Percentiles rank a stretch among this genome's conserved stretches.
These are phyloP conservation scores for Penicillium samsonianum DNA, from an alignment of 495 filamentous ascomycete species.

Conservation along the genomic window DNA sequence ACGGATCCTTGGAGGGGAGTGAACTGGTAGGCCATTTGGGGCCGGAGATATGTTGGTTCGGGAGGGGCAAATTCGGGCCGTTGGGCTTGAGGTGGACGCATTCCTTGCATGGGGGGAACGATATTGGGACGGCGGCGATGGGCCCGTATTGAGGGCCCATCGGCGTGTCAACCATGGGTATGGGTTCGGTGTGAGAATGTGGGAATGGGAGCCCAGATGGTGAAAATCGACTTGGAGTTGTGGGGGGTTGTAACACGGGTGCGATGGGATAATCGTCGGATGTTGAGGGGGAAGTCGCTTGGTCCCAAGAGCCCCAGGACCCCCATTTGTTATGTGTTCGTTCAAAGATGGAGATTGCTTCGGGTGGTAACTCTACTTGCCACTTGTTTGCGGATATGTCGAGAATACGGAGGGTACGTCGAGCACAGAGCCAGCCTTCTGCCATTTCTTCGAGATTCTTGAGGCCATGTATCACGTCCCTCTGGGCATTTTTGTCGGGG, in stretches of 20 bases:
- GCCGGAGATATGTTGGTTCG: constrained; percentile 42
- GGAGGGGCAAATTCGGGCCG: constrained; percentile 29
- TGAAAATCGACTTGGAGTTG: constrained; percentile 22
- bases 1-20: constrained; percentile 18
- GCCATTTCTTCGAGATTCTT: constrained; percentile 94
- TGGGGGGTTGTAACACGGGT: constrained; percentile 17
- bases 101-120: constrained; percentile 28
- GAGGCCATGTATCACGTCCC: constrained; percentile 89
- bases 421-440: constrained; percentile 89
- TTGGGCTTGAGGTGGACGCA: constrained; percentile 25
- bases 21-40: constrained; percentile 28
- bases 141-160: constrained; percentile 23
- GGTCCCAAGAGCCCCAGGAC: constrained; percentile 48
- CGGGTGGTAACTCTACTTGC: constrained; percentile 82
- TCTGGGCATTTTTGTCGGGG: constrained; percentile 80
- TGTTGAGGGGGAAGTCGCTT: constrained; percentile 38
- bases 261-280: constrained; percentile 33
- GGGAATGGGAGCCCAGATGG: constrained; percentile 18
- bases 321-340: constrained; percentile 62
- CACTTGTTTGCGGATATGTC: constrained; percentile 84
- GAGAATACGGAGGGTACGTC: constrained; percentile 81
- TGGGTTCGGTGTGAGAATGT: constrained; percentile 17
- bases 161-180: constrained; percentile 10
- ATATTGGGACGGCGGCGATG: constrained; percentile 16
- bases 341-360: constrained; percentile 71